Evolutionary conservation across 208 protist genomes (phyloP), one percentile per base, ranked within the genome.

Genomic region (Trypanosoma platydactyli): DNA sequence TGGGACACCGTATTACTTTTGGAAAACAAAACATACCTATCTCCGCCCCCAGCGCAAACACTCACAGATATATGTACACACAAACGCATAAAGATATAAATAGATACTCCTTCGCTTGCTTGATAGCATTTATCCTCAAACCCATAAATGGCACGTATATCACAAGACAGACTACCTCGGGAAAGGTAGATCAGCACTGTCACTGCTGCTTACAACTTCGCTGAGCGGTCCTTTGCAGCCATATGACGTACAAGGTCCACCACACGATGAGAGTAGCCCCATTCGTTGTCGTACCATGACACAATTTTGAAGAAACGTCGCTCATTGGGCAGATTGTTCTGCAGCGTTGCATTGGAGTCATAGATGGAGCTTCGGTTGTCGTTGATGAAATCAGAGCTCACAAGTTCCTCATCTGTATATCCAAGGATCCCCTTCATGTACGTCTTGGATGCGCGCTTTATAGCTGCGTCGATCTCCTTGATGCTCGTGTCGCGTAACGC

Each of bases 211-310:
- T 85, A 90, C 18, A 90, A 75, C 78, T 87, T 86, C n/a, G 84
- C 60, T 2, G 73, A 25, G 58, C 70, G 53, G 70, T 91, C 84
- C 77, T 83, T 81, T 30, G 71, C 48, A 27, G 76, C 80, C 77
- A 94, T 96, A 78, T 89, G 86, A 57, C 68, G 58, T 33, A 99
- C 68, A 52, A 99, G 90, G 77, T 99, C 98, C 66, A 99, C 84
- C 22, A 99, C 96, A 67, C 98, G 94, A 92, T 97, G 91, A 56
- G 94, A 98, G 88, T 99, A 99, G 54, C 98, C 98, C 83, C 84
- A 98, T 86, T 99, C 98, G 88, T 99, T 99, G 83, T 99, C 99
- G 81, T 99, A 99, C 98, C 98, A 99, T 6, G 97, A 86, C 50
- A 99, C 85, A 46, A 99, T 67, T 94, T 99, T 99, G 74, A 99